Evolutionary conservation across 2,329 filamentous ascomycete species (phyloP).

Genomic region (Fusarium palustre): DNA sequence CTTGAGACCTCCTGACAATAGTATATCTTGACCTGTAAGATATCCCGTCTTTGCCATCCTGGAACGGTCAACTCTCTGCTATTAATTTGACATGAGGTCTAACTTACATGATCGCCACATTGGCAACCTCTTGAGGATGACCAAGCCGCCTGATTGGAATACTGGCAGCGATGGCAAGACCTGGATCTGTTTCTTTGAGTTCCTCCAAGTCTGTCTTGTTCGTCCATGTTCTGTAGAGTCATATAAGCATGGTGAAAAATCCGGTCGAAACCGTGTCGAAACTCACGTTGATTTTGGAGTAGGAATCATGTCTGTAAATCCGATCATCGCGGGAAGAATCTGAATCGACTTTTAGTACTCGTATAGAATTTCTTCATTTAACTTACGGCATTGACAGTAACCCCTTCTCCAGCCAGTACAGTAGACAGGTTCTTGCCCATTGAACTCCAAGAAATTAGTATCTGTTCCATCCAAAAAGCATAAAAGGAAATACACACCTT

Average conservation of each 20-base stretch:
- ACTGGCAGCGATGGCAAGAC: conserved; percentile 51
- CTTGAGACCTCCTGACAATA: conserved; percentile 27
- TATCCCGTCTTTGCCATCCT: conserved; percentile 38
- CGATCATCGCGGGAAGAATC: conserved; percentile 54
- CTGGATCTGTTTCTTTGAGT: conserved; percentile 48
- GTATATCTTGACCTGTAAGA: conserved; percentile 27
- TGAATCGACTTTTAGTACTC: fast-evolving
- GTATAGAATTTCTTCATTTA: fast-evolving
- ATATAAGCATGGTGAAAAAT: background rate
- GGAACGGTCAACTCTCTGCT: background rate
- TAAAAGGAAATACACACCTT: conserved; percentile 4
- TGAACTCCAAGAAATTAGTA: conserved; percentile 40
- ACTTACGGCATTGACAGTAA: conserved; percentile 52
- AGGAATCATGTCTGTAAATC: conserved; percentile 53
- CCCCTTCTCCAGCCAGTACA: conserved; percentile 49
- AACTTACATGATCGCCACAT: conserved; percentile 51
- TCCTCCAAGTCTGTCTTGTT: conserved; percentile 49
- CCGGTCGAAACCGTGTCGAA: fast-evolving
- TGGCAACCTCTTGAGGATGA: conserved; percentile 51
- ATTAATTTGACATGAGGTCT: fast-evolving
- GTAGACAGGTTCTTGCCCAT: conserved; percentile 53
- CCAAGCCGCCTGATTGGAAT: conserved; percentile 52
- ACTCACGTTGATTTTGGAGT: conserved; percentile 48
- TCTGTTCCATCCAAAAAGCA: fast-evolving
- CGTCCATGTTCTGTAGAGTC: conserved; percentile 47